A percentile compares a stretch with the other conserved stretches of the same genome.
These are phyloP conservation scores for Amniculicola lignicola DNA, from an alignment of 495 filamentous ascomycete species.

Conservation along the genomic window DNA sequence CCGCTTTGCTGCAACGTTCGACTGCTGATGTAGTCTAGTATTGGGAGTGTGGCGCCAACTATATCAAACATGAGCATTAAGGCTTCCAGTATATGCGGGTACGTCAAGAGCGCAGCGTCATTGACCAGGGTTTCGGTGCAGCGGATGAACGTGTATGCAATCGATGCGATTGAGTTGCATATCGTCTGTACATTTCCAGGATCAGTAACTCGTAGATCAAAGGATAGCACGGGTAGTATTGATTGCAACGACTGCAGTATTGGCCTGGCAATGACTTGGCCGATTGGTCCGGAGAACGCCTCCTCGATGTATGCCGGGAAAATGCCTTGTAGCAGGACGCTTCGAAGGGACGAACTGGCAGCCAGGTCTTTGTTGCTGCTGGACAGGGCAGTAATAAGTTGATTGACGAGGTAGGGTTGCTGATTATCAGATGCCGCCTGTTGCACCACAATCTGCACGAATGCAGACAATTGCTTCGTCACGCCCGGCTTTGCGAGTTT, in stretches of 20 bases:
- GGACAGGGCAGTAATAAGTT: constrained; percentile 57
- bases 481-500: constrained; percentile 53
- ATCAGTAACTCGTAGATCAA: constrained; percentile 50
- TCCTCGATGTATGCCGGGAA: constrained; percentile 64
- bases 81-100: constrained; percentile 45
- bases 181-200: constrained; percentile 46
- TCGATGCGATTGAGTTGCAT: constrained; percentile 44
- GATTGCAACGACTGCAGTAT: constrained; percentile 51
- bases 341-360: constrained; percentile 52
- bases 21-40: constrained; percentile 55
- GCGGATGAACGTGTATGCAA: constrained; percentile 46
- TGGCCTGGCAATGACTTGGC: constrained; percentile 59
- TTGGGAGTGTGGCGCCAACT: constrained; percentile 47
- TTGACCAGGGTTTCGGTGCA: constrained; percentile 41
- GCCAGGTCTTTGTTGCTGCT: constrained; percentile 48
- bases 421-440: constrained; percentile 60
- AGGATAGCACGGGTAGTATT: constrained; percentile 49
- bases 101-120: constrained; percentile 40
- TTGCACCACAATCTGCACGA: constrained; percentile 63
- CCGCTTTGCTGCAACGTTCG: constrained; percentile 26
- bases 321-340: constrained; percentile 56
- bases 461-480: constrained; percentile 57
- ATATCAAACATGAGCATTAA: constrained; percentile 47
- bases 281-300: constrained; percentile 49
- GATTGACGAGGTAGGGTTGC: constrained; percentile 56